Base-by-base conservation (phyloP, 1,284 basidiomycete species). In the Ceratobasidium sp. region DNA sequence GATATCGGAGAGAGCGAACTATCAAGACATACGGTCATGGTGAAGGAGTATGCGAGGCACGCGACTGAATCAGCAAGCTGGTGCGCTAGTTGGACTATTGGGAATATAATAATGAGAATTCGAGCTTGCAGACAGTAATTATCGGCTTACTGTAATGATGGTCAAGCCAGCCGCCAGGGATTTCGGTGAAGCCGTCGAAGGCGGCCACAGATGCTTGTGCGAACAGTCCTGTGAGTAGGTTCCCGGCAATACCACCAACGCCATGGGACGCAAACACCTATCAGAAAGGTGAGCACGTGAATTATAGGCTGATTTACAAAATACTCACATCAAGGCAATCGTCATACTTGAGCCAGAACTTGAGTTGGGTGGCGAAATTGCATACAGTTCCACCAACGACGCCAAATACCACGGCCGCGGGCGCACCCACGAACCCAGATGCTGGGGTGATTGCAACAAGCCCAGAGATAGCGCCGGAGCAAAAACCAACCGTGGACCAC, bases 291-390 rank as follows among this genome's bases (percentile, higher is more conserved):
- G 20, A 50, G 20, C 44, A 10, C 7, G n/a, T n/a, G n/a, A n/a
- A n/a, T n/a, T n/a, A n/a, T n/a, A n/a, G n/a, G n/a, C 28, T 10
- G 23, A 3, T 4, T 57, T 12, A 62, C 9, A 38, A 59, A 17
- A 38, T 74, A 83, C 89, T 77, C 71, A 94, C 92, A 87, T 97
- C 96, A 59, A 96, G 90, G 40, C 92, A 89, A 82, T 95, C 94
- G 80, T 95, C 94, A 81, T 92, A 94, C 46, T 87, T 87, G 78
- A 91, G 87, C 65, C 92, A 57, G 85, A 93, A 94, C 85, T 98
- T 99, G 86, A 99, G 89, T 84, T 96, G 94, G 3, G 96, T 97
- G 48, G 93, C 92, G 86, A 95, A 93, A 85, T 98, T 97, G 84
- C 94, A 96, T 20, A 93, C 84, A 0, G 87, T 89, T 1, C 94